phyloP scores from a whole-genome alignment of 345 rosid species.

The Cardamine occulta region DNA sequence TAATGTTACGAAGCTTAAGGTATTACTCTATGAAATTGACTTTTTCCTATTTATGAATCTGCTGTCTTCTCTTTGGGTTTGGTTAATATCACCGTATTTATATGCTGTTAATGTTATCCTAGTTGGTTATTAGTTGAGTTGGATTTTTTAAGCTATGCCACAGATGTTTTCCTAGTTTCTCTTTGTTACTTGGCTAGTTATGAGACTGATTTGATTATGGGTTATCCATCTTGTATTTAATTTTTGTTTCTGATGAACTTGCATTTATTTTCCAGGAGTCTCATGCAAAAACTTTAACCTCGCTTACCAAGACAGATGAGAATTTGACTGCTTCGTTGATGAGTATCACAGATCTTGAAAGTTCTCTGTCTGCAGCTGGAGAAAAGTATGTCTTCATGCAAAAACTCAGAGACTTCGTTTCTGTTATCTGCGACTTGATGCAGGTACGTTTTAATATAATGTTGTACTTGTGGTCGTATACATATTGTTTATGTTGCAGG shows the following conservation, averaged over 20 bases:
- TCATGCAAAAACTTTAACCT: slow-evolving; percentile 62
- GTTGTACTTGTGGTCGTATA: slow-evolving; percentile 31
- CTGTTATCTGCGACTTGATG: slow-evolving; percentile 95
- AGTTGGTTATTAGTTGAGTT: slow-evolving; percentile 22
- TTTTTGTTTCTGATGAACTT: slow-evolving; percentile 29
- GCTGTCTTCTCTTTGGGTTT: slow-evolving; percentile 8
- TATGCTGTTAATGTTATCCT: slow-evolving; percentile 15
- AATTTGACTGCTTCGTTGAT: slow-evolving; percentile 82
- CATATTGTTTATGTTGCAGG: slow-evolving; percentile 26
- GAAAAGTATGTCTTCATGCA: slow-evolving; percentile 99
- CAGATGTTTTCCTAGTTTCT: slow-evolving; percentile 8
- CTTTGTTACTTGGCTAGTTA: slow-evolving; percentile 11
- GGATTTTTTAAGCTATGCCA: not conserved
- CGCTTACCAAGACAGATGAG: slow-evolving; percentile 75
- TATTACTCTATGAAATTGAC: slow-evolving; percentile 40
- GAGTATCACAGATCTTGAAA: slow-evolving; percentile 77
- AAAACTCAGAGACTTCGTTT: slow-evolving; percentile 93
- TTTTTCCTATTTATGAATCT: slow-evolving; percentile 4
- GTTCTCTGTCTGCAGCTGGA: slow-evolving; percentile 79
- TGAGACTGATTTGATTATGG: slow-evolving; percentile 13
- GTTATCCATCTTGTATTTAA: not conserved
- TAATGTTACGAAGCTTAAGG: slow-evolving; percentile 66
- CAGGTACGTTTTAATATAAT: slow-evolving; percentile 72
- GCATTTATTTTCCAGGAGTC: slow-evolving; percentile 65
- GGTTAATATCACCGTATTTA: not conserved